phyloP scores from a whole-genome alignment of 306 rosid genomes.

The Quillaja saponaria region DNA sequence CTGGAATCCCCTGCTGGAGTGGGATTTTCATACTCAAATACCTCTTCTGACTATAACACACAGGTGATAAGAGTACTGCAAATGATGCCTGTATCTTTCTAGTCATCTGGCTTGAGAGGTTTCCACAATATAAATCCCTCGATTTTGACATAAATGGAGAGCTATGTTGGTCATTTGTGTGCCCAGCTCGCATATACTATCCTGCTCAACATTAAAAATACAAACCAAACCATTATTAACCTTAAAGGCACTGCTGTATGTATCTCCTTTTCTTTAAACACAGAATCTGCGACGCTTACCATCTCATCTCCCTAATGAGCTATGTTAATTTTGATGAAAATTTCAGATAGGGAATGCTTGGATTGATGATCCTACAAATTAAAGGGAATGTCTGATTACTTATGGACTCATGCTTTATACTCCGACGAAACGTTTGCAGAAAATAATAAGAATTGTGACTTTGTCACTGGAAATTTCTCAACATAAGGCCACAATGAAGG shows the following conservation, averaged over 20 bases:
- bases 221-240: conserved; percentile 34
- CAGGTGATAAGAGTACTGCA: conserved; percentile 50
- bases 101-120: conserved; percentile 62
- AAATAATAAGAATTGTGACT: conserved; percentile 47
- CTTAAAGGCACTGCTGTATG: conserved; percentile 59
- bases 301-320: not conserved
- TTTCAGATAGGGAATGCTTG: conserved; percentile 58
- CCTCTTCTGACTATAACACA: conserved; percentile 32
- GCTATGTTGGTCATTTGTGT: conserved; percentile 46
- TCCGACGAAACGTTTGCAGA: conserved; percentile 55
- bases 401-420: conserved; percentile 55
- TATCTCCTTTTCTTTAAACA: not conserved
- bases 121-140: conserved; percentile 55
- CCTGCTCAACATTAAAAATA: conserved; percentile 25
- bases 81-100: conserved; percentile 52
- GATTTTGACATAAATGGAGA: conserved; percentile 54
- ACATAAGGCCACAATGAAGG: conserved; percentile 14
- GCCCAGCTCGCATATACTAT: conserved; percentile 61
- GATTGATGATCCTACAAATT: conserved; percentile 39
- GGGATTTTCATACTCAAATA: conserved; percentile 65
- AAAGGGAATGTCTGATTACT: conserved; percentile 39
- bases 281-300: not conserved
- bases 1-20: conserved; percentile 70
- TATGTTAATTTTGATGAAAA: conserved; percentile 6
- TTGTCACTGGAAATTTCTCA: conserved; percentile 12